These are phyloP conservation scores for Extremus antarcticus DNA, from an alignment of 495 filamentous ascomycete genomes.

Conservation along the genomic window DNA sequence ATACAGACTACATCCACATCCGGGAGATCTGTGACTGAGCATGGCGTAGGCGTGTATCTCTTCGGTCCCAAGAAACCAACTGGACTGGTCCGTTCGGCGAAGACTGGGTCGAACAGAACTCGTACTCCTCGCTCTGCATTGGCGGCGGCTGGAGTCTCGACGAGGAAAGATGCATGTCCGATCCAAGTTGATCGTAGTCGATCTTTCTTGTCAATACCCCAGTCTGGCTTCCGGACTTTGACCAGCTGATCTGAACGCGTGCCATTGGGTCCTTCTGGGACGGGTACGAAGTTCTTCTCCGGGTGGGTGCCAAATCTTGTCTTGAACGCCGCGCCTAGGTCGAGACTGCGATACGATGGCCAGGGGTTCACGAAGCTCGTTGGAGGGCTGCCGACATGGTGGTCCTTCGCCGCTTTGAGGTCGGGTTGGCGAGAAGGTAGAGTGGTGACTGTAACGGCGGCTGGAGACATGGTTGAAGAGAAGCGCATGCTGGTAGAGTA, in stretches of 20 bases:
- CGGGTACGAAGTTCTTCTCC: conserved; percentile 29
- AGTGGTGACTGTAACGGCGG: conserved; percentile 2
- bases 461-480: conserved; percentile 4
- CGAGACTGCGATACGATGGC: conserved; percentile 36
- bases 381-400: conserved; percentile 25
- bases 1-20: conserved; percentile 40
- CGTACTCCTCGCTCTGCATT: conserved; percentile 27
- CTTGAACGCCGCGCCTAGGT: conserved; percentile 18
- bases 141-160: conserved; percentile 30
- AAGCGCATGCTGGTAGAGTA: neutral
- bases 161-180: conserved; percentile 41
- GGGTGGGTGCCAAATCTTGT: conserved; percentile 23
- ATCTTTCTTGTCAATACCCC: conserved; percentile 20
- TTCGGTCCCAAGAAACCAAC: conserved; percentile 38
- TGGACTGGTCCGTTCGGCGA: conserved; percentile 40
- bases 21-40: conserved; percentile 37
- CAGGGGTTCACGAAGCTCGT: conserved; percentile 44
- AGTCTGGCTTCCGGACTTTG: conserved; percentile 27
- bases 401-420: neutral
- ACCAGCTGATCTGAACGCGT: conserved; percentile 25
- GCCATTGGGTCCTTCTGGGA: conserved; percentile 24
- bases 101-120: conserved; percentile 45
- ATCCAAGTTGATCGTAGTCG: conserved; percentile 40
- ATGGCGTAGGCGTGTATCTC: conserved; percentile 41
- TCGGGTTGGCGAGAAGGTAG: conserved; percentile 4